A percentile compares a stretch with the other conserved stretches of the same genome.
Conservation (phyloP, 768 basidiomycete species). For the Mycena vulgaris region DNA sequence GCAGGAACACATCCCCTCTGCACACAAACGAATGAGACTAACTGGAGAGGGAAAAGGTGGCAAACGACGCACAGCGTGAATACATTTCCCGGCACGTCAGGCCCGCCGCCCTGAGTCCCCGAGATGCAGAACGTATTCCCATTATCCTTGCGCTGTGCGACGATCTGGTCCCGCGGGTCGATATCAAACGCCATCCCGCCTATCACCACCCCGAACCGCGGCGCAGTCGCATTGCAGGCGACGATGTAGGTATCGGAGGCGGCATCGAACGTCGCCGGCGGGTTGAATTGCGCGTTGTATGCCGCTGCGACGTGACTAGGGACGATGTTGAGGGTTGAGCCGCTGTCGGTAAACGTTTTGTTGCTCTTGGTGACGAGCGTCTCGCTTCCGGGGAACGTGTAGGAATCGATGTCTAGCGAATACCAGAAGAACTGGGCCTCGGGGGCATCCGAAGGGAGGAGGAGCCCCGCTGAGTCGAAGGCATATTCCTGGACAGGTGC, state of each 20-base stretch:
- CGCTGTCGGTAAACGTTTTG: conserved; percentile 17
- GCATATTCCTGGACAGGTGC: conserved; percentile 35
- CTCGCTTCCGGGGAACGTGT: conserved; percentile 35
- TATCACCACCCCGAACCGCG: conserved; percentile 35
- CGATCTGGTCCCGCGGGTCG: conserved; percentile 34
- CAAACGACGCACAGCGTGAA: conserved; percentile 35
- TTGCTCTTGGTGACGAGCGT: conserved; percentile 18
- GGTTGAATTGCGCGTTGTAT: conserved; percentile 33
- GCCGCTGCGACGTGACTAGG: conserved; percentile 38
- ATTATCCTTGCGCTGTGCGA: conserved; percentile 15
- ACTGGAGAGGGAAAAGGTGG: not conserved
- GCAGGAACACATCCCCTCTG: conserved; percentile 4
- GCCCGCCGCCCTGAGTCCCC: not conserved
- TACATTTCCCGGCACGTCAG: conserved; percentile 11
- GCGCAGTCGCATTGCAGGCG: conserved; percentile 35
- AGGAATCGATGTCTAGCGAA: conserved; percentile 35
- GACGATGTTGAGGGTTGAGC: conserved; percentile 35
- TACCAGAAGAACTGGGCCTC: conserved; percentile 29
- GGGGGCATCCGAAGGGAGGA: conserved; percentile 26
- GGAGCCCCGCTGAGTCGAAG: not conserved
- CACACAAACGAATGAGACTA: not conserved
- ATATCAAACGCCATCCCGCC: conserved; percentile 35
- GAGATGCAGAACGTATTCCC: conserved; percentile 4
- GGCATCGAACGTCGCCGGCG: conserved; percentile 25
- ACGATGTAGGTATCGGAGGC: conserved; percentile 23